A percentile compares a stretch with the other conserved stretches of the same genome.
Evolutionary conservation across 768 basidiomycete genomes (phyloP).

Genomic region (Pulveroboletus ravenelii): DNA sequence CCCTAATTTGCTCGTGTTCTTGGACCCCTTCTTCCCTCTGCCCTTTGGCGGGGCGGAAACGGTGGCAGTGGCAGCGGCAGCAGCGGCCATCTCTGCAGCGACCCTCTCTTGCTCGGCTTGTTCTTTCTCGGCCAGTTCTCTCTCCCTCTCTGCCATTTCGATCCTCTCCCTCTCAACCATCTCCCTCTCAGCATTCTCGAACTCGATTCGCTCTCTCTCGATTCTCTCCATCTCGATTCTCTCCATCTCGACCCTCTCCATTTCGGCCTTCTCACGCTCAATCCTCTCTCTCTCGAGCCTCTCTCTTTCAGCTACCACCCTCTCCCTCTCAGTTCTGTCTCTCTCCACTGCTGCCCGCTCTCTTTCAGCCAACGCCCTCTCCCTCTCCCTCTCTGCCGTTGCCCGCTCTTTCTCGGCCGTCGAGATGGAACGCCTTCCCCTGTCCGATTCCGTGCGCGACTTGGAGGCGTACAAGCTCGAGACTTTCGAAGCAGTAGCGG

Average conservation of each 20-base stretch:
- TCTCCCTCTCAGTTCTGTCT: constrained; percentile 1
- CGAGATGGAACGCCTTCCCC: constrained; percentile 19
- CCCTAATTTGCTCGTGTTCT: constrained; percentile 21
- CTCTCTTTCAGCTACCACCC: constrained; percentile 6
- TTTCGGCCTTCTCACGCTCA: constrained; percentile 7
- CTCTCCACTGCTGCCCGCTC: constrained; percentile 10
- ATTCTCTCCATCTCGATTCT: not conserved
- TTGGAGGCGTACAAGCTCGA: constrained; percentile 32
- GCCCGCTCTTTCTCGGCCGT: constrained; percentile 16
- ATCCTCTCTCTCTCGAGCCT: constrained; percentile 2
- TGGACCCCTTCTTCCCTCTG: constrained; percentile 14
- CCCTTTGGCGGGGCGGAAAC: constrained; percentile 2
- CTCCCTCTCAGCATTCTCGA: constrained; percentile 3
- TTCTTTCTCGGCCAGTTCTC: constrained; percentile 9
- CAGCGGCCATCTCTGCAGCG: not conserved
- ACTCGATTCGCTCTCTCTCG: not conserved
- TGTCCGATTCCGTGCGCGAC: constrained; percentile 17
- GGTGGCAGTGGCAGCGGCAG: not conserved
- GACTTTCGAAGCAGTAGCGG: constrained; percentile 22
- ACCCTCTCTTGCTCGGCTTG: constrained; percentile 12
- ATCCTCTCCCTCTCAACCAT: constrained; percentile 1
- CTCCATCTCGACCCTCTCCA: not conserved
- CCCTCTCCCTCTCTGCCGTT: constrained; percentile 7
- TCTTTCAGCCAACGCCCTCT: constrained; percentile 11
- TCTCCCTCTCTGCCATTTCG: constrained; percentile 3